Evolutionary conservation across 2,329 filamentous ascomycete genomes (phyloP).

Genomic region (Thielaviopsis populi): DNA sequence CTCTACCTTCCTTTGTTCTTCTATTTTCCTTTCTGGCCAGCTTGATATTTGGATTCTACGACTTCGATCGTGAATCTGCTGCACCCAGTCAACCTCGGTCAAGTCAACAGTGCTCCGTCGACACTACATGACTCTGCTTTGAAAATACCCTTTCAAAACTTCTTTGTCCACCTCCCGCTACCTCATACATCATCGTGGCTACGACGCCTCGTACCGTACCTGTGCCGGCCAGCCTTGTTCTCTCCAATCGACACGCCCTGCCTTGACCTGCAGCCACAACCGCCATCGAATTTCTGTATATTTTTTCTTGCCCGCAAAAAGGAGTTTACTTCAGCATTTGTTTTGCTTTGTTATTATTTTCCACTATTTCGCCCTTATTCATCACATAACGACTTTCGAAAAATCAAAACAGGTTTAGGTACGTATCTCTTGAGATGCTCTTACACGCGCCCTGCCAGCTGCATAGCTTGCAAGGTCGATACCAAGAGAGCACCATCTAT

Average conservation of each 20-base stretch:
- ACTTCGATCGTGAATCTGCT: slow-evolving; percentile 12
- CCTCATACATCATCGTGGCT: neutral
- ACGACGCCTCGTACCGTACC: neutral
- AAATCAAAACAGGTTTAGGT: slow-evolving; percentile 1
- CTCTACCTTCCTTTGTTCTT: slow-evolving; percentile 4
- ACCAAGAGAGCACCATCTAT: too few relatives aligned
- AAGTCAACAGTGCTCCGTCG: neutral
- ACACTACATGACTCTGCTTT: neutral
- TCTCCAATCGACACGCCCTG: neutral
- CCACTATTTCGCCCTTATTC: neutral
- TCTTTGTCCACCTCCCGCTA: neutral
- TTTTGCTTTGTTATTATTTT: neutral
- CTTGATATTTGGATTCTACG: slow-evolving; percentile 15
- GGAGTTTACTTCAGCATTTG: neutral
- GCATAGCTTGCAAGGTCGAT: too few relatives aligned
- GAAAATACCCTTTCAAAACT: neutral
- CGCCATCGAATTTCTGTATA: slow-evolving; percentile 1
- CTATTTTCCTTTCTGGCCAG: slow-evolving; percentile 3
- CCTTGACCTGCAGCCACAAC: neutral
- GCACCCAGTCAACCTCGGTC: neutral
- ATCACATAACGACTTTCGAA: neutral
- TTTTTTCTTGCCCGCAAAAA: neutral
- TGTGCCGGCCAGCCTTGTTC: neutral
- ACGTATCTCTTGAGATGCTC: neutral
- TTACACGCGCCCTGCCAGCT: neutral